Evolutionary conservation across 306 rosid species (phyloP), one percentile per base, ranked within the genome.

Genomic region (Quercus alba): DNA sequence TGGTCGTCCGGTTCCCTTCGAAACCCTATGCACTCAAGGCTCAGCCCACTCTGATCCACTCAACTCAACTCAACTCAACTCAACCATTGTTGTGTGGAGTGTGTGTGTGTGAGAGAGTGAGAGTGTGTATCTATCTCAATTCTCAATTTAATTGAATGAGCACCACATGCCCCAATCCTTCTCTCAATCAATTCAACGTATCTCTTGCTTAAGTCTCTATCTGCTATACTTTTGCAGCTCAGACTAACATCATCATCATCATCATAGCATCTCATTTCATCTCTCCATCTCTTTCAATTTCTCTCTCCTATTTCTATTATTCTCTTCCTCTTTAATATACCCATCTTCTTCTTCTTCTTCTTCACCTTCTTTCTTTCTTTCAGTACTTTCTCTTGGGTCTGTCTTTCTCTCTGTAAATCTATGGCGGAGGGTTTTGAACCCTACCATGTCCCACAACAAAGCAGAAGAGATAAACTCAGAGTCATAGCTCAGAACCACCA

Each of bases 381-480:
- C 1, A 30, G 75, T 75, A 2, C 9, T 19, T 56, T 2, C 11
- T 26, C 21, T 15, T 25, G n/a, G 46, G 3, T 30, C 6, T 1
- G 33, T 6, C 46, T 38, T 38, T 11, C 14, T 49, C 54, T 12
- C 15, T 11, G 18, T 38, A 38, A 38, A 38, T 74, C 80, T 77
- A 93, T 93, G 97, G 97, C 89, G 64, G 93, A 91, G 84, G 89
- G 90, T 75, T 91, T 83, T 62, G 94, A 88, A 69, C 79, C 91
- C n/a, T 88, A 84, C 78, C 97, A 93, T 83, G 90, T 89, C 18
- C 97, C 97, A 3, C 97, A 91, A 56, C 97, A 93, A 74, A 93
- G 97, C 74, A 79, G 97, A 74, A 84, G 97, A 79, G 97, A 91
- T 33, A 93, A 93, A 81, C 97, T 93, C 30, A 77, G 97, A 56